Conservation (phyloP, 352 stramenopile species). For the Phytophthora hybrid region DNA sequence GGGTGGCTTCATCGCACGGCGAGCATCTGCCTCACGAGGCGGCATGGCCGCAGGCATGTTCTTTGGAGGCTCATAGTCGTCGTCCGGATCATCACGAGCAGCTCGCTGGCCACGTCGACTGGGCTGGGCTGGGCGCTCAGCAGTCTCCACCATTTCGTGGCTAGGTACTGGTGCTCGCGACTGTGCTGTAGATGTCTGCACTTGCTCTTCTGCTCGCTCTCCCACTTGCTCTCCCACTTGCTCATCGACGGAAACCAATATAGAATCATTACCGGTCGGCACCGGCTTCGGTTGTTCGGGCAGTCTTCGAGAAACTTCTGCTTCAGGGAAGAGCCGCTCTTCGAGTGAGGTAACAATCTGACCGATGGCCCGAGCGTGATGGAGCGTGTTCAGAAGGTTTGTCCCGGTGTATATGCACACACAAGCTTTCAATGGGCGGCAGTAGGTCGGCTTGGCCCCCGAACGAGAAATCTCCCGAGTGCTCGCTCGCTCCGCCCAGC, state of each 20-base stretch:
- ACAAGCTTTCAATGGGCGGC: too few relatives aligned
- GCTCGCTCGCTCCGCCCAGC: background rate
- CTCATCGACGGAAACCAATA: background rate
- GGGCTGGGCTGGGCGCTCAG: too few relatives aligned
- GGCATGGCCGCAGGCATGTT: background rate
- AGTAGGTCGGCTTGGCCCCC: constrained; percentile 12
- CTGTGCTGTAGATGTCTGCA: too few relatives aligned
- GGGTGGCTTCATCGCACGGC: background rate
- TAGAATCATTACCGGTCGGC: background rate
- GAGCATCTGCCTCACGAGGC: background rate
- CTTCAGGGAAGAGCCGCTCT: constrained; percentile 5
- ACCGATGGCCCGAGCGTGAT: background rate
- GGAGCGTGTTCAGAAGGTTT: too few relatives aligned
- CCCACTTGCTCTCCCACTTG: constrained; percentile 5
- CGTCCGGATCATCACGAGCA: background rate
- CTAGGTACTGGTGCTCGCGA: background rate
- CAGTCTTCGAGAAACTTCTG: background rate
- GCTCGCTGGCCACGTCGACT: too few relatives aligned
- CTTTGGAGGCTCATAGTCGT: constrained; percentile 16
- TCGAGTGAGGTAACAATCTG: constrained; percentile 8
- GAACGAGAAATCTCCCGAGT: constrained; percentile 23
- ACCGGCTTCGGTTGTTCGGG: background rate
- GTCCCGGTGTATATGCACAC: too few relatives aligned
- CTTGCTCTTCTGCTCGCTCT: too few relatives aligned
- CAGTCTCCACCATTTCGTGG: background rate